A percentile compares a stretch with the other conserved stretches of the same genome.
Evolutionary conservation across 2,329 filamentous ascomycete genomes (phyloP).

Genomic region (Trichoderma citrinoviride): DNA sequence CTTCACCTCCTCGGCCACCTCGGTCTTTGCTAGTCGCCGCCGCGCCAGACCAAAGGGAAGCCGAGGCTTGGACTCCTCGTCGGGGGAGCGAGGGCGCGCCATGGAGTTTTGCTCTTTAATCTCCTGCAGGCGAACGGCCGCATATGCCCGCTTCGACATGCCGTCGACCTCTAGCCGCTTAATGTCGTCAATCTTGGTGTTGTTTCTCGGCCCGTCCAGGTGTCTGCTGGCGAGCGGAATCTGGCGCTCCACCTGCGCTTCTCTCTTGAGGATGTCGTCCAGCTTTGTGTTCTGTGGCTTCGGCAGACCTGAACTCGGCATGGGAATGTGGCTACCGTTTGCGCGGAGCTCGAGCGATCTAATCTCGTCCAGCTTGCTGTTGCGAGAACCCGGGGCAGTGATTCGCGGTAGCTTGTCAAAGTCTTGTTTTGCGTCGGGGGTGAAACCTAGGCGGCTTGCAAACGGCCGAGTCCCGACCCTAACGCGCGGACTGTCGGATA

Average conservation of each 20-base stretch:
- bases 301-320: conserved; percentile 20
- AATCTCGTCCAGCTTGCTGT: conserved; percentile 47
- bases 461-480: conserved; percentile 39
- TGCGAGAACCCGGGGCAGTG: conserved; percentile 35
- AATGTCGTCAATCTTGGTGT: conserved; percentile 51
- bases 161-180: conserved; percentile 43
- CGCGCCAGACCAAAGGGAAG: conserved; percentile 4
- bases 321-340: conserved; percentile 29
- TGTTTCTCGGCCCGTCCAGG: conserved; percentile 39
- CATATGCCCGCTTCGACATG: conserved; percentile 46
- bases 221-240: conserved; percentile 34
- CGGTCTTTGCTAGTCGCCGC: not conserved
- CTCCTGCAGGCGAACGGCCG: conserved; percentile 51
- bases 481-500: conserved; percentile 56
- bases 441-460: conserved; percentile 35
- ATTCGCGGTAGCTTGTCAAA: conserved; percentile 32
- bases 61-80: conserved; percentile 34
- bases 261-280: conserved; percentile 39
- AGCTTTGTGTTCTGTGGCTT: conserved; percentile 34
- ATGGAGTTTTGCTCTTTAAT: conserved; percentile 51
- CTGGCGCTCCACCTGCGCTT: conserved; percentile 34
- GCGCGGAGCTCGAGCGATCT: conserved; percentile 41
- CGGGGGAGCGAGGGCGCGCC: conserved; percentile 45
- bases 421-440: conserved; percentile 30
- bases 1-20: not conserved